Evolutionary conservation across 2,329 filamentous ascomycete species (phyloP), one percentile per base, ranked within the genome.

Genomic region (Hypoxylon sp.): DNA sequence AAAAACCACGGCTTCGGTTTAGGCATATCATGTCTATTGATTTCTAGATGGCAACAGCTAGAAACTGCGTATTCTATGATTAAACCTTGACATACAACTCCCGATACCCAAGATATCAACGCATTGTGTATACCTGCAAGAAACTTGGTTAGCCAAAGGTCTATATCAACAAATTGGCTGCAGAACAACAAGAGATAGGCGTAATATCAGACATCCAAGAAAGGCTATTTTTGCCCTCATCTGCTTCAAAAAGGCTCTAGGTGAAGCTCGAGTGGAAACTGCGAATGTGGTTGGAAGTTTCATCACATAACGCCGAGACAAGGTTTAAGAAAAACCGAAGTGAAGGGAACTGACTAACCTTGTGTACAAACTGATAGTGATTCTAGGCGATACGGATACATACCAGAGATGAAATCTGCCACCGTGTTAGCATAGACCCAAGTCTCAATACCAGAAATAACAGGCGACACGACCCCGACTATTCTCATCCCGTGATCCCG

Each of bases 211-310:
- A 91, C 89, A 91, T 91, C 90, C 89, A 91, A 91, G 88, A 88
- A 91, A 91, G 88, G 76, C 78, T 82, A 78, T 32, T 45, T 78
- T 79, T 72, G 74, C 89, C 85, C 85, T 91, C 90, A 91, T 90
- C 76, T 89, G 82, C 85, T 86, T 85, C 85, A 81, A 81, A 82
- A 85, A 88, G 88, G 88, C 89, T 90, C 88, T 78, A 78, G 76
- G 65, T 74, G 74, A 85, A 86, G 85, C 88, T 91, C 89, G 84
- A 91, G 91, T 92, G 90, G 88, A 93, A 93, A 93, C 91, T 93
- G 91, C 91, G 90, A 94, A 93, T 92, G 84, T 87, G 83, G 84
- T 80, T 87, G 89, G 84, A 86, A 86, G 79, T 89, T 91, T 91
- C 89, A 91, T 92, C 90, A 91, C 88, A 75, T 56, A 66, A 59